Evolutionary conservation across 2,329 filamentous ascomycete genomes (phyloP).

Genomic region (Penicillium sp.): DNA sequence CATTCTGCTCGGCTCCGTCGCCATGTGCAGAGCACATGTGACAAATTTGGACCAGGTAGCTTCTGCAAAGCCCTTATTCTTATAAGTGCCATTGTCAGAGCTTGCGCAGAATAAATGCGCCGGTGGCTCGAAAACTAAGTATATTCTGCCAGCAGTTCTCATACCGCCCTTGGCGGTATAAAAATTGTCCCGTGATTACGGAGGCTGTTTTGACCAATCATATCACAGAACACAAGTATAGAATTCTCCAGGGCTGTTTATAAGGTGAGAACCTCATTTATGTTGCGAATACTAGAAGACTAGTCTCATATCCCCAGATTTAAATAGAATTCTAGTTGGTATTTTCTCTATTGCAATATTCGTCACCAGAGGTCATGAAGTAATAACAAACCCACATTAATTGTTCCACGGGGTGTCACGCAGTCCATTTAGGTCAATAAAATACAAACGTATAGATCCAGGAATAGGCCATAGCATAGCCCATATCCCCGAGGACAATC

Average conservation of each 20-base stretch:
- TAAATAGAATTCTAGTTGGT: not conserved
- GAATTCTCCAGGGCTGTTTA: too few species aligned
- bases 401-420: not conserved
- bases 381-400: not conserved
- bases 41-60: constrained; percentile 6
- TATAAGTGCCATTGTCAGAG: constrained; percentile 23
- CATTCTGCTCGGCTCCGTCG: constrained; percentile 10
- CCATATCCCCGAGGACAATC: not conserved
- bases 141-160: constrained; percentile 6
- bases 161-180: constrained; percentile 18
- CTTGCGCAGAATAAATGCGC: constrained; percentile 12
- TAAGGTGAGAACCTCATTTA: not conserved
- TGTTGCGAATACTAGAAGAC: not conserved
- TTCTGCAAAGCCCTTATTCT: constrained; percentile 18
- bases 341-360: not conserved
- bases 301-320: not conserved
- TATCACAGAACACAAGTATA: not conserved
- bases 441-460: not conserved
- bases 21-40: constrained; percentile 13
- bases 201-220: not conserved
- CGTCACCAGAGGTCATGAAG: not conserved
- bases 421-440: not conserved
- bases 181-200: not conserved
- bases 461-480: not conserved
- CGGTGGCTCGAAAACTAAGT: constrained; percentile 13